Base-by-base conservation (phyloP, 2,329 filamentous ascomycete genomes). In the Cladosporium sp. region DNA sequence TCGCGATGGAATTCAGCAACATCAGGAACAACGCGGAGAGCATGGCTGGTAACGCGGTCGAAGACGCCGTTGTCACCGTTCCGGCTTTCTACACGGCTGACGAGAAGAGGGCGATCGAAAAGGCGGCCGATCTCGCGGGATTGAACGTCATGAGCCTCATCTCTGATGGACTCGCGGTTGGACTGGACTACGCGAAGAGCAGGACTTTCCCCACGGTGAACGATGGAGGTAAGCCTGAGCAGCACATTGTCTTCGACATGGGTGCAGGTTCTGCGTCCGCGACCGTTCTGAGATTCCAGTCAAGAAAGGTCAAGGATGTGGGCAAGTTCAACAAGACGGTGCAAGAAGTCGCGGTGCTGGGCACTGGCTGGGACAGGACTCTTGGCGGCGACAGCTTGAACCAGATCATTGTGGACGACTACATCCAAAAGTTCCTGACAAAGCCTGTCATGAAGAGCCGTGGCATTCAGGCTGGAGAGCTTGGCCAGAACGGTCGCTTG, bases 221-320 rank as follows among this genome's bases (percentile, higher is more conserved):
- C 50, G 85, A 93, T 49, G 89, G 89, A 49, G 86, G 81, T 57
- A 90, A 90, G 73, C 86, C 93, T 0, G 93, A 99, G 70, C 82
- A 91, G 61, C 89, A 99, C 72, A 73, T 99, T 68, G 83, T 99
- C 24, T 99, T 93, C 65, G 93, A 99, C 67, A 97, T 99, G 91
- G 93, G 93, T 59, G 91, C 93, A 59, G 93, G 93, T 4, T 96
- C 89, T 40, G 88, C 92, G 27, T 95, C 89, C 61, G 92, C 92
- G 4, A 93, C 90, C 6, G 76, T 99, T 47, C 73, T 99, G 66
- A 86, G 85, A 62, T 96, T 99, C 73, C 91, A 96, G 69, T 87
- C 88, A 66, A 85, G 86, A 60, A 84, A 80, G 1, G 85, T 97
- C 56, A 99, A 97, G 77, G 92, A 96, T 61, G 73, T 92, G 50